Percentiles rank a stretch among this genome's conserved stretches.
Evolutionary conservation across 73 alveolate species (phyloP).

Genomic region (Tetrahymena borealis): DNA sequence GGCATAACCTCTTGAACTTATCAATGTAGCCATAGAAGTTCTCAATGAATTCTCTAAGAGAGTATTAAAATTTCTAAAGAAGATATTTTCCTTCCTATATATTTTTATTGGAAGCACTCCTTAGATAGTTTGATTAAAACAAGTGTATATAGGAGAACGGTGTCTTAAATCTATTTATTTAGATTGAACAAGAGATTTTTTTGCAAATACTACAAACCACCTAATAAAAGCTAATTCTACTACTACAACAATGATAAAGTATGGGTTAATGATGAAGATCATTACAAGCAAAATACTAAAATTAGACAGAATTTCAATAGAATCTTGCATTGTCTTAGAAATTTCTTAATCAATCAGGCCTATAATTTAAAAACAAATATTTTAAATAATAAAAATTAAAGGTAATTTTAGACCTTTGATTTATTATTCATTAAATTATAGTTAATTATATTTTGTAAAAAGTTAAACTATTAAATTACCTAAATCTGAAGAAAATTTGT

Average conservation of each 20-base stretch:
- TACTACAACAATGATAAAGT: neutral
- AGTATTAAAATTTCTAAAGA: neutral
- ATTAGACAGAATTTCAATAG: neutral
- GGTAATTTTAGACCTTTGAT: no score
- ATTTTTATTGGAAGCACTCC: neutral
- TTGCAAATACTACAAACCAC: neutral
- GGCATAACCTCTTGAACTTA: neutral
- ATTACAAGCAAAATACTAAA: neutral
- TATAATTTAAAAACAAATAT: neutral
- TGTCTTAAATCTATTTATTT: neutral
- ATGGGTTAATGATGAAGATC: neutral
- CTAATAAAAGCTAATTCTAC: neutral
- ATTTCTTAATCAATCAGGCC: neutral
- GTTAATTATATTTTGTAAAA: no score
- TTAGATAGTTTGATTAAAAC: neutral
- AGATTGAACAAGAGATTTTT: neutral
- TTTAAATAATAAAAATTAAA: neutral
- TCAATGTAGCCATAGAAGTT: neutral
- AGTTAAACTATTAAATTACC: neutral
- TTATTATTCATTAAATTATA: no score
- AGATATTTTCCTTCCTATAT: neutral
- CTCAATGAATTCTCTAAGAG: neutral
- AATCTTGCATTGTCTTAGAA: neutral
- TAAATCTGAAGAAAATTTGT: slow-evolving; percentile 48
- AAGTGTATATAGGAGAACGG: neutral